Percentiles rank a stretch among this genome's conserved stretches.
phyloP scores from a whole-genome alignment of 2,329 filamentous ascomycete species.

The Hypoxylon sp. region DNA sequence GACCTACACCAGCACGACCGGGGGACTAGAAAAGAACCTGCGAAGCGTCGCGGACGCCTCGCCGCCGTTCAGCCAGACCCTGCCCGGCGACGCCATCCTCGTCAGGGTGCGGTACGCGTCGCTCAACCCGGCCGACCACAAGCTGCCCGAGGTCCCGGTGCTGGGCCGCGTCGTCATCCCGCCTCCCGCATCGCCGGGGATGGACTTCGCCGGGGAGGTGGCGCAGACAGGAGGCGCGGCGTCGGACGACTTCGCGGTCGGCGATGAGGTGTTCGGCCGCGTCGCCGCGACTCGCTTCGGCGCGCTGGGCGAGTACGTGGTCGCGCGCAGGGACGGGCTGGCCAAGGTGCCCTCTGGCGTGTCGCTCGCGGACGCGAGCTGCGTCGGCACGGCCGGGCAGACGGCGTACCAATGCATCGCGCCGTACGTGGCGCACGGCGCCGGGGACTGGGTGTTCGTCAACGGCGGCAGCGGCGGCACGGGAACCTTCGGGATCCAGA shows the following conservation, averaged over 20 bases:
- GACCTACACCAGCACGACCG: conserved; percentile 58
- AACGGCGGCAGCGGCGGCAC: conserved; percentile 71
- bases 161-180: conserved; percentile 51
- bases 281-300: conserved; percentile 49
- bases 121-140: conserved; percentile 72
- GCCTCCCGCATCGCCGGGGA: conserved; percentile 56
- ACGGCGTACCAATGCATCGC: conserved; percentile 59
- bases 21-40: conserved; percentile 63
- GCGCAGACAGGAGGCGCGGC: conserved; percentile 41
- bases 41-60: conserved; percentile 53
- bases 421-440: conserved; percentile 55
- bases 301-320: conserved; percentile 53
- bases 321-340: conserved; percentile 43
- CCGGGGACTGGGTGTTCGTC: conserved; percentile 66
- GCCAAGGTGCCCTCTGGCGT: conserved; percentile 55
- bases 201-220: conserved; percentile 60
- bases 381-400: conserved; percentile 54
- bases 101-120: conserved; percentile 62
- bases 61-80: conserved; percentile 49
- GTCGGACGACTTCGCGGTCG: conserved; percentile 46
- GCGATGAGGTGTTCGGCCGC: conserved; percentile 57
- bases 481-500: conserved; percentile 68
- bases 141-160: conserved; percentile 61
- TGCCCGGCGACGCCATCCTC: conserved; percentile 58
- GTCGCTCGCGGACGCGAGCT: conserved; percentile 51